Evolutionary conservation across 1,284 basidiomycete species (phyloP).

Genomic region (Ceraceosorus guamensis): DNA sequence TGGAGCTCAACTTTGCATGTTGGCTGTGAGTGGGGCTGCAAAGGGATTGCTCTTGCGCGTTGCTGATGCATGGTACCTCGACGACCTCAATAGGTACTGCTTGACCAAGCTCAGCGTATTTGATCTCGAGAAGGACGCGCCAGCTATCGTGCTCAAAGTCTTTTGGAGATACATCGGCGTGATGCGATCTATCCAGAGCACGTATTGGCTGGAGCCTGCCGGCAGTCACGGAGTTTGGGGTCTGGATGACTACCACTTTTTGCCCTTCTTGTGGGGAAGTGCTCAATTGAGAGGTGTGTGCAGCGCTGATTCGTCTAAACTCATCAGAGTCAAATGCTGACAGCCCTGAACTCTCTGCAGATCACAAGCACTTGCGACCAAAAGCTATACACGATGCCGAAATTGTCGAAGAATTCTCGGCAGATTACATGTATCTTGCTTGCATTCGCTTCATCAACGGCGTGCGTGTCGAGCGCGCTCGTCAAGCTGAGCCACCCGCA

Average conservation of each 20-base stretch:
- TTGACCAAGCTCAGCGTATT: slow-evolving; percentile 65
- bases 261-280: slow-evolving; percentile 85
- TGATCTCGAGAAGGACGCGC: slow-evolving; percentile 61
- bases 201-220: slow-evolving; percentile 96
- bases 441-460: slow-evolving; percentile 97
- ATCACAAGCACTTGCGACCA: slow-evolving; percentile 81
- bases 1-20: slow-evolving; percentile 96
- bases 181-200: slow-evolving; percentile 83
- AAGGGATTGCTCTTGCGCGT: no score
- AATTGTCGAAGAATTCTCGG: slow-evolving; percentile 83
- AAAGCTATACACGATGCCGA: slow-evolving; percentile 87
- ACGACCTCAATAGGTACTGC: slow-evolving; percentile 54
- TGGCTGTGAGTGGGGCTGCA: slow-evolving; percentile 67
- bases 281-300: slow-evolving; percentile 66
- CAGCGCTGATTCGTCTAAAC: not conserved
- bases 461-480: slow-evolving; percentile 52
- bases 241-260: slow-evolving; percentile 93
- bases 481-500: not conserved
- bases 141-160: slow-evolving; percentile 70
- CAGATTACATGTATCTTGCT: slow-evolving; percentile 93
- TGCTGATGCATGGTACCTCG: not conserved
- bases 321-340: not conserved
- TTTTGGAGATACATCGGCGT: slow-evolving; percentile 66
- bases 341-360: slow-evolving; percentile 48
- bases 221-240: slow-evolving; percentile 98